Percentiles rank a stretch among this genome's conserved stretches.
Conservation (phyloP, 1,284 basidiomycete genomes). For the Cutaneotrichosporon sp. region DNA sequence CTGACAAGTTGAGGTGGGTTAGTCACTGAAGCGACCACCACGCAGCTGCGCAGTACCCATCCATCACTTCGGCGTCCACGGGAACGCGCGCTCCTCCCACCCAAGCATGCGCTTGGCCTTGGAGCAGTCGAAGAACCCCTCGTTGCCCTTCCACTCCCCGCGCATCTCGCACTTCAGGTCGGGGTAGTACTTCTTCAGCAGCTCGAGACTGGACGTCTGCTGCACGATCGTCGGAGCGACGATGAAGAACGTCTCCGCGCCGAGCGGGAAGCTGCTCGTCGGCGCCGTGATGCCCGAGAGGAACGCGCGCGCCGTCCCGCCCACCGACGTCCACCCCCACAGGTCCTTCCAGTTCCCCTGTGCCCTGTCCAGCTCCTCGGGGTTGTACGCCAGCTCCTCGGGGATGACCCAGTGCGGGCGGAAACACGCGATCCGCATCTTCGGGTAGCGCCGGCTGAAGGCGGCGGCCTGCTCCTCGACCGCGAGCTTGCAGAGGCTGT, state of each 20-base stretch:
- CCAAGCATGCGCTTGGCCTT: slow-evolving; percentile 68
- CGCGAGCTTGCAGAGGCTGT: slow-evolving; percentile 72
- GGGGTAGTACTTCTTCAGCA: slow-evolving; percentile 60
- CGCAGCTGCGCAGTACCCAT: no score
- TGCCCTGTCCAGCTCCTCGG: slow-evolving; percentile 39
- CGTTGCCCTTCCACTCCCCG: slow-evolving; percentile 54
- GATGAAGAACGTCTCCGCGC: slow-evolving; percentile 69
- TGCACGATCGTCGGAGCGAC: slow-evolving; percentile 60
- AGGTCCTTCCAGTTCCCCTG: slow-evolving; percentile 60
- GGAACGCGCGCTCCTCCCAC: slow-evolving; percentile 56
- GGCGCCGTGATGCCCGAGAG: slow-evolving; percentile 61
- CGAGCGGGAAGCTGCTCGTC: slow-evolving; percentile 58
- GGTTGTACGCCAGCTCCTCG: slow-evolving; percentile 51
- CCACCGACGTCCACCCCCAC: slow-evolving; percentile 71
- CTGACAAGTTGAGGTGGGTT: no score
- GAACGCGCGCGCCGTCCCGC: slow-evolving; percentile 66
- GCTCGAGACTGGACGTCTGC: slow-evolving; percentile 52
- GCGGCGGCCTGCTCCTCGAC: slow-evolving; percentile 67
- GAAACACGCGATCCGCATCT: slow-evolving; percentile 66
- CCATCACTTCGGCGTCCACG: slow-evolving; percentile 16
- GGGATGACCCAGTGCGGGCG: slow-evolving; percentile 66
- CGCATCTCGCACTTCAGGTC: slow-evolving; percentile 56
- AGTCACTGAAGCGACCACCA: no score
- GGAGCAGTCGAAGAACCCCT: slow-evolving; percentile 65
- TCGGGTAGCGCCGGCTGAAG: slow-evolving; percentile 63